phyloP scores from a whole-genome alignment of 116 monocot species.

The Iris pallida region DNA sequence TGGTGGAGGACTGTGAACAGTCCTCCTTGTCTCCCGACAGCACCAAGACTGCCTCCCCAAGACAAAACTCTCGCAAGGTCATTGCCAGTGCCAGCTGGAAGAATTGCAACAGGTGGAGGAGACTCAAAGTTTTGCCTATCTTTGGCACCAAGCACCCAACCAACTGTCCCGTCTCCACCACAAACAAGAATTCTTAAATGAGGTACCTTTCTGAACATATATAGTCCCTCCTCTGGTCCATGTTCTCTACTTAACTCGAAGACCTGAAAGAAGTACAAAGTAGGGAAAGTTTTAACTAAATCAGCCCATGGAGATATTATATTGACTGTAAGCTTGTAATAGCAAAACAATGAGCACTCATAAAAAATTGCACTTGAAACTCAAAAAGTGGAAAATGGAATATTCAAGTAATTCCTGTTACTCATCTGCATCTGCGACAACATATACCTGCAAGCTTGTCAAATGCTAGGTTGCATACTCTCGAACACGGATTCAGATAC shows the following conservation, averaged over 20 bases:
- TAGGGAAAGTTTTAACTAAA: not conserved
- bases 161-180: constrained; percentile 90
- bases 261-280: constrained; percentile 32
- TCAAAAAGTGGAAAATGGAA: too few relatives aligned
- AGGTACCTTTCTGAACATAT: constrained; percentile 60
- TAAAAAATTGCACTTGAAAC: too few relatives aligned
- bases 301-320: too few relatives aligned
- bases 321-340: too few relatives aligned
- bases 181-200: constrained; percentile 86
- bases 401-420: too few relatives aligned
- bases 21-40: constrained; percentile 73
- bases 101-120: constrained; percentile 86
- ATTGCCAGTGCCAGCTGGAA: constrained; percentile 91
- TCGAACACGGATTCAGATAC: too few relatives aligned
- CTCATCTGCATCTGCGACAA: too few relatives aligned
- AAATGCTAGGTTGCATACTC: too few relatives aligned
- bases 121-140: constrained; percentile 77
- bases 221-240: constrained; percentile 69
- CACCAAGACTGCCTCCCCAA: constrained; percentile 80
- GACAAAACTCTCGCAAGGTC: constrained; percentile 78
- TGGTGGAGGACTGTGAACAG: constrained; percentile 55
- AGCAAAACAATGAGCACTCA: too few relatives aligned
- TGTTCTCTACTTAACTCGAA: constrained; percentile 63
- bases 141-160: constrained; percentile 78
- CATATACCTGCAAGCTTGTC: too few relatives aligned